A percentile compares a stretch with the other conserved stretches of the same genome.
Conservation (phyloP, 2,329 filamentous ascomycete genomes). For the Arthrobotrys sphaeroides region DNA sequence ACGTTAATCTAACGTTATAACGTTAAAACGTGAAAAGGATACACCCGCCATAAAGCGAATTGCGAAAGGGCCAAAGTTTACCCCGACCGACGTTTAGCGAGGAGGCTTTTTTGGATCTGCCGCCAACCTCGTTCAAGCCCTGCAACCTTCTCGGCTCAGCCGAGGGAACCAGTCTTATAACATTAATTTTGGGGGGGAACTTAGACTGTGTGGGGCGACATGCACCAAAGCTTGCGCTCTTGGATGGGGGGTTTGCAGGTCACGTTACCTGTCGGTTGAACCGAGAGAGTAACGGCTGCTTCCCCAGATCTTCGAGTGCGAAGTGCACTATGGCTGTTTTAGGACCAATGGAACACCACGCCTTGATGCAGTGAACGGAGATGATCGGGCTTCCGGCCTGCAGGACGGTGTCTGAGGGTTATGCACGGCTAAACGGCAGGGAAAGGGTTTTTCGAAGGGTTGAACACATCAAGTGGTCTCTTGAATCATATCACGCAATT, state of each 20-base stretch:
- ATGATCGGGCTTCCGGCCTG: slow-evolving; percentile 30
- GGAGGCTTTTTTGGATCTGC: slow-evolving; percentile 35
- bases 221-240: not conserved
- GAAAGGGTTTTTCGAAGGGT: not conserved
- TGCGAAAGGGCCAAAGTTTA: not conserved
- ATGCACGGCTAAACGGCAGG: slow-evolving; percentile 43
- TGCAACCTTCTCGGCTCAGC: slow-evolving; percentile 46
- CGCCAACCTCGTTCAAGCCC: slow-evolving; percentile 24
- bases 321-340: not conserved
- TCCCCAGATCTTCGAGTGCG: slow-evolving; percentile 11
- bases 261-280: slow-evolving; percentile 43
- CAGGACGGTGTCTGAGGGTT: not conserved
- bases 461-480: slow-evolving; percentile 6
- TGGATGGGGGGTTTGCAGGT: slow-evolving; percentile 2
- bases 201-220: not conserved
- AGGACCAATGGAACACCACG: slow-evolving; percentile 19
- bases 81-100: slow-evolving; percentile 29
- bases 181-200: not conserved
- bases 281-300: slow-evolving; percentile 15
- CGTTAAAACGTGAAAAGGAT: slow-evolving; percentile 20
- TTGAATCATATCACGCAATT: slow-evolving; percentile 46
- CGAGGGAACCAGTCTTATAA: not conserved
- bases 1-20: not conserved
- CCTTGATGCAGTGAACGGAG: slow-evolving; percentile 16
- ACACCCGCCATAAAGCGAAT: not conserved